phyloP scores from a whole-genome alignment of 331 rosid genomes.

The Arachis monticola region DNA sequence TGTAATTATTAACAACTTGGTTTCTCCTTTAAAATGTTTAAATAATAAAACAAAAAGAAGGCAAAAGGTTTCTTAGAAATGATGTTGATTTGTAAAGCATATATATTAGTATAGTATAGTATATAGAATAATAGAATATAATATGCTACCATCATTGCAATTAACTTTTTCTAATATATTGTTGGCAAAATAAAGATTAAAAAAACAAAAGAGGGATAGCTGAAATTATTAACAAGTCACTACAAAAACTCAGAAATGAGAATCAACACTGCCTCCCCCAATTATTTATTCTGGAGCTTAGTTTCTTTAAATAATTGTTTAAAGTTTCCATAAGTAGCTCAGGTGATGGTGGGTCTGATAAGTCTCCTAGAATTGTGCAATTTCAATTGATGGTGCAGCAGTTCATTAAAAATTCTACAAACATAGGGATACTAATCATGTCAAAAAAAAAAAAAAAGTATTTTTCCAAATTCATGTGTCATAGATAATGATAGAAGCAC shows the following conservation, averaged over 20 bases:
- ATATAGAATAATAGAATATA: not conserved
- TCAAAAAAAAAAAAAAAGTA: constrained; percentile 9
- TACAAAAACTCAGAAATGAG: not conserved
- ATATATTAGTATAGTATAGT: not conserved
- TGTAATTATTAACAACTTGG: not conserved
- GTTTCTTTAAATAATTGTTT: constrained; percentile 4
- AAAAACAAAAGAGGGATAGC: not conserved
- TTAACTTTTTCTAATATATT: not conserved
- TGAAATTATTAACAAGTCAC: not conserved
- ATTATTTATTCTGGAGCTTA: not conserved
- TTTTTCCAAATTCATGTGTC: constrained; percentile 12
- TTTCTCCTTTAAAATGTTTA: not conserved
- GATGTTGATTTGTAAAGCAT: not conserved
- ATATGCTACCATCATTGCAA: not conserved
- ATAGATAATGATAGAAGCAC: not conserved
- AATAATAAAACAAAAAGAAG: not conserved
- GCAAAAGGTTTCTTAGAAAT: not conserved
- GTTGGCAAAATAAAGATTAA: constrained; percentile 3
- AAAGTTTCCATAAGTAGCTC: constrained; percentile 15
- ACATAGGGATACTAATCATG: constrained; percentile 19
- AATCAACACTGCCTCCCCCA: not conserved
- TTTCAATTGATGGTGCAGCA: constrained; percentile 22
- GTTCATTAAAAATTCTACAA: constrained; percentile 24
- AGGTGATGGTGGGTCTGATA: constrained; percentile 32
- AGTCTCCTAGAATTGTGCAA: constrained; percentile 18